Evolutionary conservation across 2,329 filamentous ascomycete species (phyloP).

Genomic region (Apiospora phragmitis): DNA sequence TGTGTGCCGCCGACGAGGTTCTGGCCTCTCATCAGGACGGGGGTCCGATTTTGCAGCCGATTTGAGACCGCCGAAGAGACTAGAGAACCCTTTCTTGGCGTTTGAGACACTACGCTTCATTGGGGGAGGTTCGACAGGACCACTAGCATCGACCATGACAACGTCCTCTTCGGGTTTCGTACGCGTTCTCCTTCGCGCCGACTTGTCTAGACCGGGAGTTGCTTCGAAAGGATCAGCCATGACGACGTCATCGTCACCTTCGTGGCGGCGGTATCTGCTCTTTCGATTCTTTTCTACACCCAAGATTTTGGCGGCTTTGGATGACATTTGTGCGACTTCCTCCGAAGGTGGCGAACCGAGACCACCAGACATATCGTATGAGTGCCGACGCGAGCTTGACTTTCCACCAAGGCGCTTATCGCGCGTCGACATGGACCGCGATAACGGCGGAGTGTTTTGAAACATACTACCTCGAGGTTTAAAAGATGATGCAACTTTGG

Average conservation of each 20-base stretch:
- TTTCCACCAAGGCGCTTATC: conserved; percentile 61
- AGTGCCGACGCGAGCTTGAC: conserved; percentile 66
- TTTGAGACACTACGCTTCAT: conserved; percentile 63
- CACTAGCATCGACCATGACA: conserved; percentile 55
- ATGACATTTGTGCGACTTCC: conserved; percentile 61
- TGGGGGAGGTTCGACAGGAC: conserved; percentile 48
- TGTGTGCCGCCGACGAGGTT: conserved; percentile 51
- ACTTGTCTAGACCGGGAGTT: conserved; percentile 46
- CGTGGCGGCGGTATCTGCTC: conserved; percentile 43
- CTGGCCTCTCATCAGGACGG: conserved; percentile 38
- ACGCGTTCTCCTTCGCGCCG: conserved; percentile 45
- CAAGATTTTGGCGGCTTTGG: conserved; percentile 78
- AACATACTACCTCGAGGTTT: conserved; percentile 67
- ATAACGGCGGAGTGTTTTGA: conserved; percentile 64
- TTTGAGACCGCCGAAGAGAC: conserved; percentile 62
- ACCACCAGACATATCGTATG: conserved; percentile 64
- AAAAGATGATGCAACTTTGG: conserved; percentile 48
- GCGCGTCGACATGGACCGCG: conserved; percentile 68
- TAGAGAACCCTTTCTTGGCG: conserved; percentile 60
- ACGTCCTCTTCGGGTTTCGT: conserved; percentile 62
- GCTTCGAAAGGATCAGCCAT: conserved; percentile 46
- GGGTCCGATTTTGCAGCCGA: conserved; percentile 39
- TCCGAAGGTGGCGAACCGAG: conserved; percentile 74
- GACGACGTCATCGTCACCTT: conserved; percentile 51
- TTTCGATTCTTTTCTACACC: conserved; percentile 54